Evolutionary conservation across 345 rosid genomes (phyloP), one percentile per base, ranked within the genome.

Genomic region (Schrenkiella parvula): DNA sequence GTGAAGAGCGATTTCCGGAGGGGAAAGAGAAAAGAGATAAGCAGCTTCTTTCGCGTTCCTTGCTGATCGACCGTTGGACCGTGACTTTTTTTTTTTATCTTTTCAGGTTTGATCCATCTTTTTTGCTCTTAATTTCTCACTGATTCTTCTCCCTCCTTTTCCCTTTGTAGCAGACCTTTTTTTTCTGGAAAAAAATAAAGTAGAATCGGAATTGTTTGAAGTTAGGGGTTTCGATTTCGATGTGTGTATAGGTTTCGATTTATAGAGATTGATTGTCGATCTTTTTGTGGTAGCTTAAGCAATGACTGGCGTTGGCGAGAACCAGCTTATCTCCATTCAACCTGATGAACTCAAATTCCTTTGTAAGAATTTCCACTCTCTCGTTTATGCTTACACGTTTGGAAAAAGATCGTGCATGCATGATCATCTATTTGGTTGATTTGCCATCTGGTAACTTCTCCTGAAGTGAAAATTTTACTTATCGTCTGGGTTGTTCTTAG

Each of bases 301-400:
- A 76, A 88, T 88, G 92, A 65, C 83, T 68, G 87, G 85, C 59
- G 85, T 73, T 66, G 88, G 80, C 65, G 86, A 82, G 73, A 85
- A 83, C 26, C 87, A 80, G 78, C 74, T 95, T 70, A 85, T 95
- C 87, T 87, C 96, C 34, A 86, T 95, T 74, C 97, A 89, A 73
- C 99, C 99, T 53, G 95, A 88, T 28, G 98, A 95, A 74, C 93
- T 95, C 86, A 89, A 81, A 78, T 91, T 95, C 79, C 68, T 71
- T 15, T 84, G 99, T 95, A 85, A 37, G 84, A 39, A 70, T 63
- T 63, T 37, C 67, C 60, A 50, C 42, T 52, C 42, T 59, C 41
- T n/a, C 15, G 22, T 44, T n/a, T n/a, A n/a, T n/a, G n/a, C n/a
- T n/a, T 38, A 6, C 19, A 19, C 42, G 0, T 47, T 4, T 17